Evolutionary conservation across 2,329 filamentous ascomycete genomes (phyloP), one percentile per base, ranked within the genome.

Genomic region (Thielaviopsis punctulata): DNA sequence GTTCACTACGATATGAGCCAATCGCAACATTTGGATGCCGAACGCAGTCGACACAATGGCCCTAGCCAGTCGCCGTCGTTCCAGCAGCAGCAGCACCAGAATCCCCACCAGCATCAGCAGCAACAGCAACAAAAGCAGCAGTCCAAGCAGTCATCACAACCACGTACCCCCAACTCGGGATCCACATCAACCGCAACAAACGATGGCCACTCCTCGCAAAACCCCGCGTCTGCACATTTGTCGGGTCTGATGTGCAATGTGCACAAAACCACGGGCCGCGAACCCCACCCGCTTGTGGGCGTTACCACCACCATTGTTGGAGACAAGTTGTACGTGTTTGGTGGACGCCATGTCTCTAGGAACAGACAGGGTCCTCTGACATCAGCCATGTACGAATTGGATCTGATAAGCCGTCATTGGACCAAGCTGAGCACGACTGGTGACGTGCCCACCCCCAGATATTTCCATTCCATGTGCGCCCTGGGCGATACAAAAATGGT

Each of bases 271-370:
- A 96, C 90, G 0, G 92, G 92, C 33, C 80, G 81, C 56, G 89
- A 96, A 62, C 92, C 92, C 2, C 87, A 86, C 61, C 85, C 92
- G 2, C 71, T 96, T 2, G 92, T 98, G 0, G 92, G 92, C 27
- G 90, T 92, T 4, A 95, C 92, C 0, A 96, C 92, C 0, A 96
- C 92, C 0, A 86, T 96, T 47, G 67, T 98, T 1, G 92, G 90
- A 24, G 92, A 98, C 66, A 95, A 93, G 65, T 73, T 98, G 21
- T 98, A 95, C 64, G 89, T 96, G 3, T 98, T 96, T 69, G 92
- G 92, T 46, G 92, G 92, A 7, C 77, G 90, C 51, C 80, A 93
- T 59, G 69, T 96, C 49, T 95, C 92, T 13, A 73, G 87, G 58
- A 90, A 80, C 57, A 79, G 86, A 52, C 86, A 89, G 8, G 72